Evolutionary conservation across 306 rosid species (phyloP).

Genomic region (Trifolium pratense): DNA sequence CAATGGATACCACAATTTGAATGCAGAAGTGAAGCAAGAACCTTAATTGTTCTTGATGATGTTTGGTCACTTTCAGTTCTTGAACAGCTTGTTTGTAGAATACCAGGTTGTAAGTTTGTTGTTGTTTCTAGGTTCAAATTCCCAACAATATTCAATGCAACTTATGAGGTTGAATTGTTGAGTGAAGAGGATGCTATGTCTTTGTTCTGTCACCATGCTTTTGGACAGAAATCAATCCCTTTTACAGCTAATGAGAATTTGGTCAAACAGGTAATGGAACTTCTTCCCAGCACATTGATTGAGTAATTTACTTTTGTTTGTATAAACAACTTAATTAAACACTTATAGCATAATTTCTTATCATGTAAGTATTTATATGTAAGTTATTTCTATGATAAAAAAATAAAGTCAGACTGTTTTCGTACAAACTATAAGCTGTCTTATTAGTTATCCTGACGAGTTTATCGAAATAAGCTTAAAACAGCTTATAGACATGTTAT

Average conservation of each 20-base stretch:
- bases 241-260: slow-evolving; percentile 56
- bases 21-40: slow-evolving; percentile 41
- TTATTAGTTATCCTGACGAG: background rate
- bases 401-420: no score
- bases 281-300: background rate
- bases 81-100: slow-evolving; percentile 57
- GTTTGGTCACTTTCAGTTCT: slow-evolving; percentile 73
- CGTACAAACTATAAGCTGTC: background rate
- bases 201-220: slow-evolving; percentile 89
- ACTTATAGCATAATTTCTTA: background rate
- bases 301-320: background rate
- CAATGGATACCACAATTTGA: slow-evolving; percentile 54
- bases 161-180: slow-evolving; percentile 74
- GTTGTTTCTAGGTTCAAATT: slow-evolving; percentile 76
- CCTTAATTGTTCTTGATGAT: slow-evolving; percentile 81
- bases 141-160: slow-evolving; percentile 46
- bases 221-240: slow-evolving; percentile 78
- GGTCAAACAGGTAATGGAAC: slow-evolving; percentile 73
- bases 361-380: background rate
- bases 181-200: slow-evolving; percentile 69
- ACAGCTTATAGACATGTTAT: background rate
- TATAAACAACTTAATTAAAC: background rate
- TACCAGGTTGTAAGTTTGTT: slow-evolving; percentile 71
- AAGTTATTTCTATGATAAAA: no score
- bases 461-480: background rate